Evolutionary conservation across 305 asterid species (phyloP).

Genomic region (Nicotiana rustica): DNA sequence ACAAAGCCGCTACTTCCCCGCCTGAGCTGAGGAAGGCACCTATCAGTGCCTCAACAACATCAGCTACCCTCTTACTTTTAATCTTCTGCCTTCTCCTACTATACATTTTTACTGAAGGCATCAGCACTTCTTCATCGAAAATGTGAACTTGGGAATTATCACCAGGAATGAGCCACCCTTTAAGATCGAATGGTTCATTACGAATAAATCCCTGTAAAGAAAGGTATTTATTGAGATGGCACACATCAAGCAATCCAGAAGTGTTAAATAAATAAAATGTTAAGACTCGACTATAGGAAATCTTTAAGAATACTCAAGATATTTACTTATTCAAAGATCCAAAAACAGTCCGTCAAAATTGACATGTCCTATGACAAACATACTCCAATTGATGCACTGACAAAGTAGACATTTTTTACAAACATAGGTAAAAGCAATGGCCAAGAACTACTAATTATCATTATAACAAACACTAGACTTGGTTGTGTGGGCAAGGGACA

Average conservation of each 20-base stretch:
- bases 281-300: background rate
- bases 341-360: background rate
- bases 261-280: background rate
- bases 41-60: slow-evolving; percentile 81
- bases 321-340: background rate
- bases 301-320: background rate
- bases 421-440: background rate
- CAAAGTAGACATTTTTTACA: background rate
- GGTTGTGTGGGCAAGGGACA: no score
- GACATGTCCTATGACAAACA: background rate
- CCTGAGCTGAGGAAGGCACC: slow-evolving; percentile 77
- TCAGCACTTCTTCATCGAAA: slow-evolving; percentile 48
- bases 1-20: slow-evolving; percentile 74
- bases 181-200: slow-evolving; percentile 70
- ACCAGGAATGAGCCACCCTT: slow-evolving; percentile 80
- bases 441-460: background rate
- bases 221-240: background rate
- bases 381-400: slow-evolving; percentile 1
- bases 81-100: slow-evolving; percentile 44
- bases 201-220: slow-evolving; percentile 78
- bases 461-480: background rate
- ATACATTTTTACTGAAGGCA: slow-evolving; percentile 48
- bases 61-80: slow-evolving; percentile 68
- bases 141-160: slow-evolving; percentile 40
- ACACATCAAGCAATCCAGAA: background rate